Percentiles rank a stretch among this genome's conserved stretches.
Evolutionary conservation across 805 yeast genomes (phyloP).

Genomic region (Barnettozyma californica): DNA sequence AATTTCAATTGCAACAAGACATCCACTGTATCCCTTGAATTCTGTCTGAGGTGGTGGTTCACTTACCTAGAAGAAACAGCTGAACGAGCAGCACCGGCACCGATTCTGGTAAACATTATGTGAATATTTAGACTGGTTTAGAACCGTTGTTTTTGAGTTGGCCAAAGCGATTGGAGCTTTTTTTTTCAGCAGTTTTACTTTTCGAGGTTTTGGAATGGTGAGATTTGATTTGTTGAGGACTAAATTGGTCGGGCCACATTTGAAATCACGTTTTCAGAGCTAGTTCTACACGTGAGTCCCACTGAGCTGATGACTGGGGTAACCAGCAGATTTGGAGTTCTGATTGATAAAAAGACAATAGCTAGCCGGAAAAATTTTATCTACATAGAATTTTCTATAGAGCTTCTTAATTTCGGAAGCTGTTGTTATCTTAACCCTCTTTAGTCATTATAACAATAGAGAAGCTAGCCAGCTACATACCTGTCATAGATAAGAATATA

Average conservation of each 20-base stretch:
- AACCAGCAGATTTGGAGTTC: too few species aligned
- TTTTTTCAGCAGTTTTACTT: conserved; percentile 14
- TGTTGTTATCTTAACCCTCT: too few species aligned
- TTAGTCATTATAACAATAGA: too few species aligned
- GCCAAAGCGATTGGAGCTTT: conserved; percentile 6
- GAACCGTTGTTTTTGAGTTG: conserved; percentile 2
- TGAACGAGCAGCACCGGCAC: conserved; percentile 29
- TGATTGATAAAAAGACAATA: too few species aligned
- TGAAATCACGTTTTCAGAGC: background rate
- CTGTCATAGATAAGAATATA: too few species aligned
- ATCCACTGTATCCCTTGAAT: background rate
- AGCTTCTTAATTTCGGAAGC: too few species aligned
- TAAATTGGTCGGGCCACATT: conserved; percentile 7
- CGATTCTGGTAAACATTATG: conserved; percentile 26
- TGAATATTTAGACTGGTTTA: conserved; percentile 5
- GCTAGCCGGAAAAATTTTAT: too few species aligned
- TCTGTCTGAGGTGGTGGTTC: background rate
- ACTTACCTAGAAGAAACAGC: conserved; percentile 27
- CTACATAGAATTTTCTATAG: too few species aligned
- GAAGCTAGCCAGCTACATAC: too few species aligned
- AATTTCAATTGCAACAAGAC: background rate
- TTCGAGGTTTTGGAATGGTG: conserved; percentile 16
- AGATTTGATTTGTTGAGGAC: conserved; percentile 20
- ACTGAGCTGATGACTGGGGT: too few species aligned
- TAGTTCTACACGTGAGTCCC: background rate